A percentile compares a stretch with the other conserved stretches of the same genome.
Evolutionary conservation across 768 basidiomycete species (phyloP).

Genomic region (Pleurotus sapidus): DNA sequence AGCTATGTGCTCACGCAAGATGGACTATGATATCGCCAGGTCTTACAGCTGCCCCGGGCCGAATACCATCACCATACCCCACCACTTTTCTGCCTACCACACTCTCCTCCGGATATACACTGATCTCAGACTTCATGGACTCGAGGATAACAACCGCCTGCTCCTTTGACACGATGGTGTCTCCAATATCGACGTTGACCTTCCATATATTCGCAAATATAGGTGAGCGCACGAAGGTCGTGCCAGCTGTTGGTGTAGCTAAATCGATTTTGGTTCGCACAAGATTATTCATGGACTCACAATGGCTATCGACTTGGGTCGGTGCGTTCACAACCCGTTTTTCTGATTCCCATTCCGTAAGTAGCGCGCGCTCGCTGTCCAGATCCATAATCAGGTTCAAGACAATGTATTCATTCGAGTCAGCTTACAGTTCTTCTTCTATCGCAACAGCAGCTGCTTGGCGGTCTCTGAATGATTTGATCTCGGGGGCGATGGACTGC

Average conservation of each 20-base stretch:
- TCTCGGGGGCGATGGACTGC: constrained; percentile 36
- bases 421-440: constrained; percentile 39
- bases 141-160: constrained; percentile 50
- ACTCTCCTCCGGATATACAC: constrained; percentile 40
- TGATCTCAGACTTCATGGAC: constrained; percentile 67
- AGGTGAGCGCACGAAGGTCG: constrained; percentile 24
- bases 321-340: constrained; percentile 12
- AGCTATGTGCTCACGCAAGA: too few relatives aligned
- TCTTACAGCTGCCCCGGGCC: constrained; percentile 41
- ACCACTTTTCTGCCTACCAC: constrained; percentile 42
- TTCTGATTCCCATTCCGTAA: constrained; percentile 39
- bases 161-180: constrained; percentile 36
- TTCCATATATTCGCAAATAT: constrained; percentile 51
- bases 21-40: constrained; percentile 44
- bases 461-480: constrained; percentile 34
- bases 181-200: constrained; percentile 40
- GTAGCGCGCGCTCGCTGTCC: constrained; percentile 37
- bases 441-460: constrained; percentile 31
- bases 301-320: too few relatives aligned
- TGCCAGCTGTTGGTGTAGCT: constrained; percentile 2
- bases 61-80: constrained; percentile 35
- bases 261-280: background rate
- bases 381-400: too few relatives aligned
- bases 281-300: too few relatives aligned
- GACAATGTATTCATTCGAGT: too few relatives aligned